Conservation (phyloP, 1,139 yeast genomes). For the Kodamaea sp. region DNA sequence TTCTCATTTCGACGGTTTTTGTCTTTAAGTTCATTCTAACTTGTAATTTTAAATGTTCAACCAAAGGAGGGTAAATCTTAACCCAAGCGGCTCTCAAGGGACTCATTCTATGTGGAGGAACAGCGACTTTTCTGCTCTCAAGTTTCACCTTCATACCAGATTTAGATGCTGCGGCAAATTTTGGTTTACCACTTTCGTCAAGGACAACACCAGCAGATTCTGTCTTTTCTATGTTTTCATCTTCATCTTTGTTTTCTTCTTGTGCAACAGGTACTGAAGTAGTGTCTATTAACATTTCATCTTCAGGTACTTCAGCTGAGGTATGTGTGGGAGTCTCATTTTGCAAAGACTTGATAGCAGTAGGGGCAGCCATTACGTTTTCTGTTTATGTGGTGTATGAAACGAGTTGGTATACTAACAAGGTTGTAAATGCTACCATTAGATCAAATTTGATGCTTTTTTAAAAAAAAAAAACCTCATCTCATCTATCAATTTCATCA, state of each 20-base stretch:
- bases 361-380: slow-evolving; percentile 66
- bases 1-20: slow-evolving; percentile 81
- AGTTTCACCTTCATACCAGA: slow-evolving; percentile 69
- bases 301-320: slow-evolving; percentile 16
- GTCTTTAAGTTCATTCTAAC: slow-evolving; percentile 91
- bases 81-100: slow-evolving; percentile 89
- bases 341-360: slow-evolving; percentile 43
- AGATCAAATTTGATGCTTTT: no score
- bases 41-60: slow-evolving; percentile 89
- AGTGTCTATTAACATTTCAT: slow-evolving; percentile 66
- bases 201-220: slow-evolving; percentile 57
- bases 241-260: slow-evolving; percentile 14
- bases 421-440: background rate
- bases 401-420: background rate
- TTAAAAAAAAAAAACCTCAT: no score
- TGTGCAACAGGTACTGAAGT: slow-evolving; percentile 33
- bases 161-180: slow-evolving; percentile 71
- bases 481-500: no score
- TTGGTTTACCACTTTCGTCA: slow-evolving; percentile 88
- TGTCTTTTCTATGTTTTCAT: slow-evolving; percentile 15
- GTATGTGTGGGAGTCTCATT: slow-evolving; percentile 6
- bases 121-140: slow-evolving; percentile 84
- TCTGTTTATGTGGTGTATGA: background rate
- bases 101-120: slow-evolving; percentile 95
- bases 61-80: slow-evolving; percentile 91